These are phyloP conservation scores for Plantago elongata DNA, from an alignment of 257 asterid species.

Conservation along the genomic window DNA sequence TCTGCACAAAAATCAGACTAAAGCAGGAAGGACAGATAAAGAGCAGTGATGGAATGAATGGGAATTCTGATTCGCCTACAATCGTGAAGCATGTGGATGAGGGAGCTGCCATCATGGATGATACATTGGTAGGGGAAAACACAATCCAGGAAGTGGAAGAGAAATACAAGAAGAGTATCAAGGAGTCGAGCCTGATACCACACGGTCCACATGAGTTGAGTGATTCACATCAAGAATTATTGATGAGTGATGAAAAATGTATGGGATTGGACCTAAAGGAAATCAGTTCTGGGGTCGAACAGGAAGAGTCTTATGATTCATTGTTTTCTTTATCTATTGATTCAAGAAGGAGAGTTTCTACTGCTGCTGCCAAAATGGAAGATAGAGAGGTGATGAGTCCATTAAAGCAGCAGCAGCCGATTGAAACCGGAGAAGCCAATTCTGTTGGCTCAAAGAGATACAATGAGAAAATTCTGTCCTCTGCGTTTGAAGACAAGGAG, in stretches of 20 bases:
- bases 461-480: not conserved
- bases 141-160: not conserved
- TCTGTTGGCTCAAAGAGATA: constrained; percentile 8
- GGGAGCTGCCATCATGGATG: not conserved
- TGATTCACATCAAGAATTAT: constrained; percentile 12
- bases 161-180: not conserved
- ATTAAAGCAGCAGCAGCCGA: constrained; percentile 15
- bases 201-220: constrained; percentile 4
- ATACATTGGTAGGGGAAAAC: not conserved
- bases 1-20: not conserved
- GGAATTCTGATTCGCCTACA: not conserved
- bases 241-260: constrained; percentile 10
- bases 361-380: constrained; percentile 13
- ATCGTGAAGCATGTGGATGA: not conserved
- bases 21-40: not conserved
- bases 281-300: not conserved
- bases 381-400: constrained; percentile 43
- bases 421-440: not conserved
- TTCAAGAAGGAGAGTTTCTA: constrained; percentile 31
- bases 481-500: constrained; percentile 29
- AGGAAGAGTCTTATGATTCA: constrained; percentile 41
- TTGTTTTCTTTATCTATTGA: constrained; percentile 53
- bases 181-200: constrained; percentile 2
- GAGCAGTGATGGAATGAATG: not conserved
- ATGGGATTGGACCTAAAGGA: constrained; percentile 10